Base-by-base conservation (phyloP, 805 yeast species). In the Candida easanensis region DNA sequence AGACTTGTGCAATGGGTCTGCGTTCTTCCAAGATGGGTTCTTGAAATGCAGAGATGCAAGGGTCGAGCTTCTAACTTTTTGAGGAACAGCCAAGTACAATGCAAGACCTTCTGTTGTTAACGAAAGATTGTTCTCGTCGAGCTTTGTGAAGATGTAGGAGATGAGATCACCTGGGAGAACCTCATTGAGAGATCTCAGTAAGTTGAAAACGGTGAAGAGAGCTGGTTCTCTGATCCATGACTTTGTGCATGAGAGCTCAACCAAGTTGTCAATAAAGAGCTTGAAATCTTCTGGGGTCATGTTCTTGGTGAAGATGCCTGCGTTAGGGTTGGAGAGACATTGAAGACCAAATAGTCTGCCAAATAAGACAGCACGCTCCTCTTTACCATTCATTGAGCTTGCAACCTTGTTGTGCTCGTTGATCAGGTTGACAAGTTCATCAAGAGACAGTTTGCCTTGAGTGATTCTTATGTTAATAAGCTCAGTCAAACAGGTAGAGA, bases 201-300 rank as follows among this genome's bases (percentile, higher is more conserved):
- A 71, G 40, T 77, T 80, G 52, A 74, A 78, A 36, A 90, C 67
- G 1, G 95, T 84, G 56, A 73, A 86, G 54, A 86, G 71, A 32
- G 88, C 73, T 4, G 95, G 79, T 63, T 91, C 97, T 47, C 95
- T 70, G 33, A 90, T 75, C 97, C 97, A 90, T 1, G 86, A 76
- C 60, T 90, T 91, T 27, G 67, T 51, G 13, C 68, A 61, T 0
- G 95, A 75, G 42, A 90, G 67, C 19, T 76, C 79, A 4, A 87
- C 60, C 28, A 85, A 54, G 23, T 68, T 60, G 4, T 69, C 64
- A 21, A 78, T 61, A 35, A 82, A 74, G 11, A 63, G 60, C 15
- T 57, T 47, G 38, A 70, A 65, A 36, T 72, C 69, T 2, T 45
- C 38, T 2, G 35, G 26, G 1, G 40, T 44, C 8, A 38, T 28